These are phyloP conservation scores for Colletotrichum endophyticum DNA, from an alignment of 2,329 filamentous ascomycete species.

Conservation along the genomic window DNA sequence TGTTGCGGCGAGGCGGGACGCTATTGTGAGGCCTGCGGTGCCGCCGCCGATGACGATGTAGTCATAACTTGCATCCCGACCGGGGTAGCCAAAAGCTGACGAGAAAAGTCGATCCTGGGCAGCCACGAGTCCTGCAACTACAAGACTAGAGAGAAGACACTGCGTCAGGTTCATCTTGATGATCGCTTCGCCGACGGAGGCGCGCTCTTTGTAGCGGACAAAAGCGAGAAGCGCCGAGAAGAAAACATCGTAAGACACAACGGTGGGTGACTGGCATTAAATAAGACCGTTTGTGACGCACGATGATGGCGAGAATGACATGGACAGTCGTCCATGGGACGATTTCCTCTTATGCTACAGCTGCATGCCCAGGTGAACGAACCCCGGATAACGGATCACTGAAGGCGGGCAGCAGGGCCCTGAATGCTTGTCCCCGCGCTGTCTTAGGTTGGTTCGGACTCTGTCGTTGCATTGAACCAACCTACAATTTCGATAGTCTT, in stretches of 20 bases:
- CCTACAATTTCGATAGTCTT: conserved; percentile 1
- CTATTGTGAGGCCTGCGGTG: conserved; percentile 39
- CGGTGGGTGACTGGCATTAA: not conserved
- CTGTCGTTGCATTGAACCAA: not conserved
- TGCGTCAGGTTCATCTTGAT: not conserved
- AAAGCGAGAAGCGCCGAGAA: not conserved
- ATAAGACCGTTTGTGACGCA: not conserved
- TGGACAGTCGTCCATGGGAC: not conserved
- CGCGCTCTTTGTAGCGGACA: not conserved
- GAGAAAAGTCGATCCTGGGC: conserved; percentile 7
- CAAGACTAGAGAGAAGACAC: not conserved
- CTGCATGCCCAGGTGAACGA: not conserved
- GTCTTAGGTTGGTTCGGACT: not conserved
- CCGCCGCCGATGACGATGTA: conserved; percentile 40
- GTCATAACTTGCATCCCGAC: conserved; percentile 20
- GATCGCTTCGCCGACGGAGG: not conserved
- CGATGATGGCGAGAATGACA: not conserved
- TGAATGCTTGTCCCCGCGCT: not conserved
- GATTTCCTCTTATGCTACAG: not conserved
- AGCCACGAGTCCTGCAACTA: not conserved
- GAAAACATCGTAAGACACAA: not conserved
- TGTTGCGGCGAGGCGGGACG: conserved; percentile 35
- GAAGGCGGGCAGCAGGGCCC: not conserved
- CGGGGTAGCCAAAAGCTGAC: conserved; percentile 20
- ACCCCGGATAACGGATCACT: not conserved